A percentile compares a stretch with the other conserved stretches of the same genome.
phyloP scores from a whole-genome alignment of 495 filamentous ascomycete species.

The Aspergillus ostianus region DNA sequence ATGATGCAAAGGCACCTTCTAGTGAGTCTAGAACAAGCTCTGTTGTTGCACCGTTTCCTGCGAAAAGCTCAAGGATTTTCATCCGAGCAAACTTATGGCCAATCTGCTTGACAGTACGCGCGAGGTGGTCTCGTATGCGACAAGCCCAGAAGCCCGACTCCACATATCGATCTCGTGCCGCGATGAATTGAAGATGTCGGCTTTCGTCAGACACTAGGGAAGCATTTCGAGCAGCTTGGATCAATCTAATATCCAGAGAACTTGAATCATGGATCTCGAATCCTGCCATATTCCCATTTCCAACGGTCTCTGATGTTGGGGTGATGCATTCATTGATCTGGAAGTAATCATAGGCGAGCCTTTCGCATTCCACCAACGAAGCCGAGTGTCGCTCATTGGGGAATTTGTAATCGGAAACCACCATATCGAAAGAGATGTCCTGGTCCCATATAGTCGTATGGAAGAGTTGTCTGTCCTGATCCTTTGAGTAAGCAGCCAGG shows the following conservation, averaged over 20 bases:
- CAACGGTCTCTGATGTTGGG: not conserved
- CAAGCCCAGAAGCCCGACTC: not conserved
- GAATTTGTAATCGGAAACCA: not conserved
- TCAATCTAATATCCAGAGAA: not conserved
- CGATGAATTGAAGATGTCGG: not conserved
- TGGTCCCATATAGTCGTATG: not conserved
- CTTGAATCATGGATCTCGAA: not conserved
- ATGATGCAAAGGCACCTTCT: not conserved
- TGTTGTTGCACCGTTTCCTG: not conserved
- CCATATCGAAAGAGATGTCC: not conserved
- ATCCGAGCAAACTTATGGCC: not conserved
- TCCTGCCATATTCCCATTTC: not conserved
- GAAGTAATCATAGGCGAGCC: not conserved
- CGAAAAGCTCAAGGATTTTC: constrained; percentile 1
- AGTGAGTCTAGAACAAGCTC: not conserved
- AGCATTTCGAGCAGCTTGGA: not conserved
- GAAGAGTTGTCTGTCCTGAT: not conserved
- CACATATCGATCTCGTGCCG: not conserved
- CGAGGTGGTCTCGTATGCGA: not conserved
- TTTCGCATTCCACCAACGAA: not conserved
- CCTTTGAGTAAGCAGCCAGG: not conserved
- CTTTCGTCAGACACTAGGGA: not conserved
- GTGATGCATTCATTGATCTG: not conserved
- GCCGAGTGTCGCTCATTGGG: not conserved
- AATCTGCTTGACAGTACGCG: constrained; percentile 24